Conservation (phyloP, 164 flowering plant species). For the Aristolochia contorta region DNA sequence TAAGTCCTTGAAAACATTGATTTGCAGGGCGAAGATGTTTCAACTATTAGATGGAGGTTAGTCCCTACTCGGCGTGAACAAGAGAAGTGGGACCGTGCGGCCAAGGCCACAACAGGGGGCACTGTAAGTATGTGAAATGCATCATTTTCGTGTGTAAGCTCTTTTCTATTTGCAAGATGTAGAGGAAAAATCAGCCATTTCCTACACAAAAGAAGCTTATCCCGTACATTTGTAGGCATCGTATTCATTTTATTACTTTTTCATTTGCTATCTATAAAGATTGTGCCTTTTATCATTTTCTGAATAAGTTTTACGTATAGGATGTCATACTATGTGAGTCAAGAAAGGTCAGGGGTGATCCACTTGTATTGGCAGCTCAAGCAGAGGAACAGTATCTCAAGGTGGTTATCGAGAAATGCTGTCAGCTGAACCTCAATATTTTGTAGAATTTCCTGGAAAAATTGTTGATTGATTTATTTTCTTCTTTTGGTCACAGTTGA, state of each 20-base stretch:
- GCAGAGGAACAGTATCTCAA: conserved; percentile 65
- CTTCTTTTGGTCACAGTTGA: conserved; percentile 48
- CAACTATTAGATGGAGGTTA: conserved; percentile 52
- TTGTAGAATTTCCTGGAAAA: no score
- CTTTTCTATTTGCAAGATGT: background rate
- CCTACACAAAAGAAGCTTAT: background rate
- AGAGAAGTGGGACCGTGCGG: conserved; percentile 75
- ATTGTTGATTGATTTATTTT: no score
- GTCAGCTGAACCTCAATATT: no score
- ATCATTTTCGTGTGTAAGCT: background rate
- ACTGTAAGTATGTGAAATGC: conserved; percentile 25
- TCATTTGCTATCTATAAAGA: background rate
- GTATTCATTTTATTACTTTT: no score
- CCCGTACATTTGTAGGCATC: no score
- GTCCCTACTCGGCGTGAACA: conserved; percentile 88
- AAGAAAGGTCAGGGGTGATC: conserved; percentile 47
- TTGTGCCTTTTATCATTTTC: background rate
- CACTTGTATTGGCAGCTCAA: conserved; percentile 74
- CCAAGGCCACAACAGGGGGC: conserved; percentile 22
- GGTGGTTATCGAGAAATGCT: conserved; percentile 24
- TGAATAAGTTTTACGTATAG: conserved; percentile 28
- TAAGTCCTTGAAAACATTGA: background rate
- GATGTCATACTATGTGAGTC: conserved; percentile 68
- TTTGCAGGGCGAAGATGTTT: conserved; percentile 27
- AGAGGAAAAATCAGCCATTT: background rate